A percentile compares a stretch with the other conserved stretches of the same genome.
Evolutionary conservation across 176 grass and related monocot species (phyloP).

Genomic region (Triticum monococcum): DNA sequence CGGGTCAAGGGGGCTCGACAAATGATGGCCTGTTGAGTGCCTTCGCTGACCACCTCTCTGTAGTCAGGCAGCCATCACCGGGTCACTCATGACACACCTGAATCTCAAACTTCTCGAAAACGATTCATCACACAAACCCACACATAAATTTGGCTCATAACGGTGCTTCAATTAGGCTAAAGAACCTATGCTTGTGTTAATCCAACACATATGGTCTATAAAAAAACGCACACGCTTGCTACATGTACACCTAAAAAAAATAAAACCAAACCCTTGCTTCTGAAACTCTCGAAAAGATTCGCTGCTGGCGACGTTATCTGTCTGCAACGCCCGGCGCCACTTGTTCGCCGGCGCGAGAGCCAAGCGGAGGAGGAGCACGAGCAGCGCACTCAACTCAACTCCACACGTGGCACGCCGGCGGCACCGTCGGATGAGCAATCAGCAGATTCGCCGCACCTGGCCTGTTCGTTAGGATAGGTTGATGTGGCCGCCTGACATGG

Average conservation of each 20-base stretch:
- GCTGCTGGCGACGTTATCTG: not conserved
- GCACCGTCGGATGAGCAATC: not conserved
- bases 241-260: too few relatives aligned
- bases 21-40: slow-evolving; percentile 32
- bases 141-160: not conserved
- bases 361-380: not conserved
- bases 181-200: not conserved
- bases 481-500: too few relatives aligned
- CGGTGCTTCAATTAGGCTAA: not conserved
- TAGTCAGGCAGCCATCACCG: not conserved
- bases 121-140: not conserved
- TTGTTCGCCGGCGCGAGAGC: not conserved
- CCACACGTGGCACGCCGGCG: slow-evolving; percentile 17
- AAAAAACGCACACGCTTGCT: not conserved
- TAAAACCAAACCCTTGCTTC: slow-evolving; percentile 21
- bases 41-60: slow-evolving; percentile 3
- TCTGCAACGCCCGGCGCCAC: not conserved
- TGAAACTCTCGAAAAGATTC: slow-evolving; percentile 34
- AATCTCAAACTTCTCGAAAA: slow-evolving; percentile 7
- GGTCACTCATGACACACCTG: not conserved
- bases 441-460: not conserved
- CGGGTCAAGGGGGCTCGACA: not conserved
- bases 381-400: slow-evolving; percentile 37
- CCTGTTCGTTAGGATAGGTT: not conserved
- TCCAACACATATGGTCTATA: not conserved